These are phyloP conservation scores for Trypanosoma melophagium DNA, from an alignment of 208 protist genomes.

Conservation along the genomic window DNA sequence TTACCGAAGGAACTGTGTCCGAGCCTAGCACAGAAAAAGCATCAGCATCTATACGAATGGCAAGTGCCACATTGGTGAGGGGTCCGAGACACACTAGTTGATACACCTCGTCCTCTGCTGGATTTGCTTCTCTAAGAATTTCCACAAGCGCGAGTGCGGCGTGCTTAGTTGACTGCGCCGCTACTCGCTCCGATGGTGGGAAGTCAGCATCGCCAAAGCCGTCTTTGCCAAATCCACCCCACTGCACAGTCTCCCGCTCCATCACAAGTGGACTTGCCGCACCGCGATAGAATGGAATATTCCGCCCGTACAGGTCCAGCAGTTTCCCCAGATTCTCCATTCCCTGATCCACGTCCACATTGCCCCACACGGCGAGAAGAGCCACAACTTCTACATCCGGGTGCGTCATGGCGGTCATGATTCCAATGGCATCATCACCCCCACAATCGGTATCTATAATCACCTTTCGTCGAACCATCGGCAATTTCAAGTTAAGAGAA, in stretches of 20 bases:
- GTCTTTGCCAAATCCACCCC: slow-evolving; percentile 77
- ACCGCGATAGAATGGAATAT: slow-evolving; percentile 77
- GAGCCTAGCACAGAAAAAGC: slow-evolving; percentile 64
- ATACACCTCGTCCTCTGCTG: slow-evolving; percentile 43
- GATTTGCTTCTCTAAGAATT: slow-evolving; percentile 41
- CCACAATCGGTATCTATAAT: slow-evolving; percentile 89
- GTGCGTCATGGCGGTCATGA: slow-evolving; percentile 75
- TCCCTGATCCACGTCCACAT: slow-evolving; percentile 75
- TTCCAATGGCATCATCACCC: slow-evolving; percentile 82
- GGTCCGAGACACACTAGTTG: slow-evolving; percentile 73
- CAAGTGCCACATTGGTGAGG: slow-evolving; percentile 79
- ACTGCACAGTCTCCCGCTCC: slow-evolving; percentile 68
- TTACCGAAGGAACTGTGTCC: slow-evolving; percentile 63
- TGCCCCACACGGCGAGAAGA: slow-evolving; percentile 75
- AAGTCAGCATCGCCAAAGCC: slow-evolving; percentile 78
- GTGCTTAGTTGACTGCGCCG: slow-evolving; percentile 38
- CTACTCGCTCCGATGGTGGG: slow-evolving; percentile 41
- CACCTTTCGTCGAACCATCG: slow-evolving; percentile 65
- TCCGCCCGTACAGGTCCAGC: slow-evolving; percentile 63
- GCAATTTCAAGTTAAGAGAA: neutral
- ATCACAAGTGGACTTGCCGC: slow-evolving; percentile 59
- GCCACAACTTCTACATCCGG: slow-evolving; percentile 72
- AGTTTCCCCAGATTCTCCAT: slow-evolving; percentile 83
- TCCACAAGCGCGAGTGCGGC: slow-evolving; percentile 65
- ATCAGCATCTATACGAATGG: slow-evolving; percentile 56